phyloP scores from a whole-genome alignment of 1,139 yeast genomes.

The Debaryomyces singareniensis region DNA sequence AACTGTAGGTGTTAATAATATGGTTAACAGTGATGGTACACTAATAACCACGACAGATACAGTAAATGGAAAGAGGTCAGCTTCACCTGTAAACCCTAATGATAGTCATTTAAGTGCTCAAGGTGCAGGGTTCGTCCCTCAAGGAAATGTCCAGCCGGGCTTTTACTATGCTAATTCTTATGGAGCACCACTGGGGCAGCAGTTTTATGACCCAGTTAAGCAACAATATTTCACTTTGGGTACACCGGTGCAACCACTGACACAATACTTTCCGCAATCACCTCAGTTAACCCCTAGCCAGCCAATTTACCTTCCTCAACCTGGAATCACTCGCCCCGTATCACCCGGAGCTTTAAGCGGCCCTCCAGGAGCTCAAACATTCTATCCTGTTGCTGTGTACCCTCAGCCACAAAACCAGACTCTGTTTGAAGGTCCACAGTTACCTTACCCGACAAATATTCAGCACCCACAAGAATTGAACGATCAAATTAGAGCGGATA shows the following conservation, averaged over 20 bases:
- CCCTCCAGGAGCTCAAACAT: conserved; percentile 3
- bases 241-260: conserved; percentile 18
- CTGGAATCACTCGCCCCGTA: background rate
- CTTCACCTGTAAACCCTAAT: conserved; percentile 1
- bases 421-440: conserved; percentile 1
- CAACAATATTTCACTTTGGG: conserved; percentile 40
- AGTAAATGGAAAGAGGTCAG: conserved; percentile 8
- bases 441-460: conserved; percentile 6
- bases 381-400: conserved; percentile 9
- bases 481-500: background rate
- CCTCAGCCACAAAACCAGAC: background rate
- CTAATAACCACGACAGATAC: conserved; percentile 37
- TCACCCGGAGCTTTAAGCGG: background rate
- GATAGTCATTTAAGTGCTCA: conserved; percentile 4
- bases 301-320: conserved; percentile 2
- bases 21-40: conserved; percentile 46
- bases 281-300: conserved; percentile 19
- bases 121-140: conserved; percentile 13
- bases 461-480: conserved; percentile 3
- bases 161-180: conserved; percentile 12
- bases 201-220: conserved; percentile 41
- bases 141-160: conserved; percentile 11
- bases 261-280: conserved; percentile 34
- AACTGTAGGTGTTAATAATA: conserved; percentile 33
- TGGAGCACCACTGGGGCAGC: conserved; percentile 28